phyloP scores from a whole-genome alignment of 1,284 basidiomycete species.

The Ceratobasidium sp. region DNA sequence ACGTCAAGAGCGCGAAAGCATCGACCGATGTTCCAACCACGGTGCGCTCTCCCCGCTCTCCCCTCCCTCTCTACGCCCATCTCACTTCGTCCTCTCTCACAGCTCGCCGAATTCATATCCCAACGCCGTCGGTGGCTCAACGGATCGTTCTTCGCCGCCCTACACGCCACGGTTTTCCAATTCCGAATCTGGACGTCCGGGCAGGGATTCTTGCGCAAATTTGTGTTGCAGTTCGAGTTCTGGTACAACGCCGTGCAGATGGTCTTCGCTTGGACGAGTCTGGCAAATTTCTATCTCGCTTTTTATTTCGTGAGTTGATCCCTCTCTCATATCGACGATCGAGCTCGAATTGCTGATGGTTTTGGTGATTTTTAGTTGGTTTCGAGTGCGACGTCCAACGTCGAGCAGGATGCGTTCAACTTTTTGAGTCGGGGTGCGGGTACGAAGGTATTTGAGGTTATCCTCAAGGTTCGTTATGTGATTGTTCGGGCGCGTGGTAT shows the following conservation, averaged over 20 bases:
- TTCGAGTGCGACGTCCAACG: slow-evolving; percentile 72
- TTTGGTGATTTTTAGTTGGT: slow-evolving; percentile 65
- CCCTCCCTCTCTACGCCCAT: not conserved
- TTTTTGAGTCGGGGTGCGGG: slow-evolving; percentile 79
- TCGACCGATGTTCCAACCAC: slow-evolving; percentile 87
- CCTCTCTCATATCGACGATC: slow-evolving; percentile 43
- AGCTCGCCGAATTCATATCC: slow-evolving; percentile 88
- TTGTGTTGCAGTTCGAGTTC: slow-evolving; percentile 83
- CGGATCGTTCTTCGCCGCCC: slow-evolving; percentile 85
- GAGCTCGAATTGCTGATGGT: slow-evolving; percentile 49
- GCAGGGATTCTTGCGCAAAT: slow-evolving; percentile 85
- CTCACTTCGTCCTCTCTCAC: slow-evolving; percentile 35
- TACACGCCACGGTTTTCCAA: slow-evolving; percentile 87
- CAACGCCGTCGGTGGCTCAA: slow-evolving; percentile 93
- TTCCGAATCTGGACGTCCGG: slow-evolving; percentile 91
- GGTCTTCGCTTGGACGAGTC: slow-evolving; percentile 83
- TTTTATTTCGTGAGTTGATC: slow-evolving; percentile 76
- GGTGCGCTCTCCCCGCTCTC: slow-evolving; percentile 57
- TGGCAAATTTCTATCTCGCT: slow-evolving; percentile 84
- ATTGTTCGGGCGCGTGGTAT: slow-evolving; percentile 47
- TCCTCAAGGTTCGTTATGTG: slow-evolving; percentile 69
- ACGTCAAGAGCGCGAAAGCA: slow-evolving; percentile 91
- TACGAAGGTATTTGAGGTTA: slow-evolving; percentile 78
- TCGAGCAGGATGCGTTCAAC: slow-evolving; percentile 77
- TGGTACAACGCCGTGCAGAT: slow-evolving; percentile 75